Conservation (phyloP, 2,329 filamentous ascomycete species). For the Paecilomyces sp. region DNA sequence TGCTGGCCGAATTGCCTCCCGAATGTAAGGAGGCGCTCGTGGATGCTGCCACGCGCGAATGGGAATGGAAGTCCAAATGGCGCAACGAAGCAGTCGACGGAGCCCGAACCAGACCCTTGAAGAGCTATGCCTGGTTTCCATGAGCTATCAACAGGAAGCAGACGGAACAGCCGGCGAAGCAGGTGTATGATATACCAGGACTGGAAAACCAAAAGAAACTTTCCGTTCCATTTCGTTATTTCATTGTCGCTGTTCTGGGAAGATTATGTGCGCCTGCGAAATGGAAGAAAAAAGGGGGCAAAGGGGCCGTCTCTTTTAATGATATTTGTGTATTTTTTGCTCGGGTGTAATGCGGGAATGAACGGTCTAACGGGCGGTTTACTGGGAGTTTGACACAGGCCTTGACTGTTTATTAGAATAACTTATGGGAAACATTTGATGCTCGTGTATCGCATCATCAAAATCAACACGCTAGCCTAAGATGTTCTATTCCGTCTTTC, state of each 20-base stretch:
- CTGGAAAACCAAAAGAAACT: not conserved
- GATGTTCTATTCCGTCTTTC: not conserved
- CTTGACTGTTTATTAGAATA: not conserved
- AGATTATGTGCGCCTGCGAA: not conserved
- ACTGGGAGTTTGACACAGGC: not conserved
- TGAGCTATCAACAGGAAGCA: conserved; percentile 9
- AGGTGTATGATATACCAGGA: not conserved
- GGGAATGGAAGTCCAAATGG: conserved; percentile 69
- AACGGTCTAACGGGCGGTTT: not conserved
- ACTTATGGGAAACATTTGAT: not conserved
- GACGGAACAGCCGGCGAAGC: too few species aligned
- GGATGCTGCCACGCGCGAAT: conserved; percentile 57
- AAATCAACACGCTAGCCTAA: not conserved
- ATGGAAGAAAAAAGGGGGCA: not conserved
- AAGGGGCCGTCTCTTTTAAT: not conserved
- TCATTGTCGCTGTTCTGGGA: not conserved
- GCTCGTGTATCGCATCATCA: not conserved
- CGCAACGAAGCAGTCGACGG: conserved; percentile 57
- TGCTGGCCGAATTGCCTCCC: conserved; percentile 36
- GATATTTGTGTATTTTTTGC: not conserved
- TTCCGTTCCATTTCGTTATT: not conserved
- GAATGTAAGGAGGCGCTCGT: conserved; percentile 66
- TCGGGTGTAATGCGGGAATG: not conserved
- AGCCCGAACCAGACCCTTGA: conserved; percentile 20
- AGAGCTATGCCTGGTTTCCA: conserved; percentile 35